Evolutionary conservation across 164 flowering plant genomes (phyloP), one percentile per base, ranked within the genome.

Genomic region (Vitis rotundifolia): DNA sequence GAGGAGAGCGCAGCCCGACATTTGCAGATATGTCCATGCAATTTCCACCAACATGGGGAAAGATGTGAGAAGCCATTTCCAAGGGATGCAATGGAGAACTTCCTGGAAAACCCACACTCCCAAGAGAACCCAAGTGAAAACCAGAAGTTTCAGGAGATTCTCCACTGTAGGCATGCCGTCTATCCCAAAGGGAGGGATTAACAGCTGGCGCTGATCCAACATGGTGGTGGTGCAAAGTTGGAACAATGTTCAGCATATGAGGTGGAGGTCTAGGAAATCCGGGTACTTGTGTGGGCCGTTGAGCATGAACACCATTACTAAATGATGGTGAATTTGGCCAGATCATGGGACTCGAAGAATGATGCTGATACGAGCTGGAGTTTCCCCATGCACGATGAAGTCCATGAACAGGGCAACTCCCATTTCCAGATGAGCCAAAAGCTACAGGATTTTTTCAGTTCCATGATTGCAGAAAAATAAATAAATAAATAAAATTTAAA

Each of bases 321-420:
- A 75, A 72, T 15, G 89, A 79, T 50, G 87, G 86, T 2, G 88
- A 81, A 67, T 75, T 82, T 18, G 87, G 80, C 92, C 90, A 85
- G 75, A 84, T 74, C 74, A 83, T 67, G 57, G 77, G 62, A 59
- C 75, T 64, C 61, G 78, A 77, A 66, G 77, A 72, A 59, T 77
- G 83, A 71, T 80, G 80, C 56, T 79, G 80, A 61, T 78, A 78
- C 8, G 88, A 66, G 71, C 77, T 81, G 14, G 85, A 76, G 68
- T 74, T 80, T 13, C 63, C 75, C 89, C 88, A 82, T 61, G 76
- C 60, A 68, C 71, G 76, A 11, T 78, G 85, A 71, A 77, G 87
- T 54, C 87, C 85, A 69, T 72, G 80, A 70, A 77, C 73, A 31
- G 78, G 77, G 73, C 78, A 76, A 65, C 77, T 73, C 68, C 80